These are phyloP conservation scores for Jimgerdemannia lactiflua DNA, from an alignment of 192 early-diverging fungal species.

Conservation along the genomic window DNA sequence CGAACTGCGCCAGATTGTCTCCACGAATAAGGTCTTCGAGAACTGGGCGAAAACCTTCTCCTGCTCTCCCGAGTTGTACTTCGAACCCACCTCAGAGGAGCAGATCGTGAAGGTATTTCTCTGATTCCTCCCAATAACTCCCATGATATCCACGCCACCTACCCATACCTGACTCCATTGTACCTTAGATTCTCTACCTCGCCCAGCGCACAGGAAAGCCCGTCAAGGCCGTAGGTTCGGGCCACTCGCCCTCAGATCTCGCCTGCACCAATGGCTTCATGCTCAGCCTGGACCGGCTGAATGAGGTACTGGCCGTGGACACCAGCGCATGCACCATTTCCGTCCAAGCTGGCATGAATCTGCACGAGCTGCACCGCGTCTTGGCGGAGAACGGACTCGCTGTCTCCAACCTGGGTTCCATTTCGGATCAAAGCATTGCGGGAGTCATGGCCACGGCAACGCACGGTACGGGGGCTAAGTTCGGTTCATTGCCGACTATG, in stretches of 20 bases:
- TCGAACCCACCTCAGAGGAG: conserved; percentile 55
- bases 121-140: background rate
- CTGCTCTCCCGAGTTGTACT: conserved; percentile 53
- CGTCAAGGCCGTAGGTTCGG: conserved; percentile 66
- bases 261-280: conserved; percentile 63
- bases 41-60: conserved; percentile 72
- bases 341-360: conserved; percentile 62
- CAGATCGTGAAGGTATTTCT: conserved; percentile 53
- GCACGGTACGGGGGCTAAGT: conserved; percentile 68
- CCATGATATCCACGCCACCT: background rate
- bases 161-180: background rate
- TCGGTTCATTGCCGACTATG: conserved; percentile 52
- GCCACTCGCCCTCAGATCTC: conserved; percentile 75
- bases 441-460: conserved; percentile 72
- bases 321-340: conserved; percentile 42
- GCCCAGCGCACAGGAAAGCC: conserved; percentile 37
- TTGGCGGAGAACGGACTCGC: conserved; percentile 56
- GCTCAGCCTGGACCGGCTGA: conserved; percentile 68
- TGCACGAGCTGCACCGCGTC: conserved; percentile 56
- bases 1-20: conserved; percentile 19
- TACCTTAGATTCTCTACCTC: conserved; percentile 41
- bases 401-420: conserved; percentile 66
- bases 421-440: conserved; percentile 73
- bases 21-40: conserved; percentile 32
- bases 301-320: conserved; percentile 51